Percentiles rank a stretch among this genome's conserved stretches.
Conservation (phyloP, 345 rosid species). For the Citrus medica region DNA sequence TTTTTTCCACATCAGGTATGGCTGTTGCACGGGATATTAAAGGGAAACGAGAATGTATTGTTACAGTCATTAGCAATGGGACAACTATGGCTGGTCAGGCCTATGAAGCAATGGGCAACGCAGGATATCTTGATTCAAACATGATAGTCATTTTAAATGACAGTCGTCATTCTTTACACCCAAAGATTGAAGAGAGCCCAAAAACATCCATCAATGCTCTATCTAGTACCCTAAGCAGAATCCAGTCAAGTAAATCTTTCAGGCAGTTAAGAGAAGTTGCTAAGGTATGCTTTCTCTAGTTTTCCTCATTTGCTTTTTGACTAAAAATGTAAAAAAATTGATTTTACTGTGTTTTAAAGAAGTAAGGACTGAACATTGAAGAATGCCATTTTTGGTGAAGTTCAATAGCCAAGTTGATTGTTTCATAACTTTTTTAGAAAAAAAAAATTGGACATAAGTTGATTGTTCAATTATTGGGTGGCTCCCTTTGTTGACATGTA, state of each 20-base stretch:
- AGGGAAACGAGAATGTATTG: slow-evolving; percentile 73
- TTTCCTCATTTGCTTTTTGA: not conserved
- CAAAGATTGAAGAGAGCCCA: slow-evolving; percentile 63
- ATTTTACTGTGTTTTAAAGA: not conserved
- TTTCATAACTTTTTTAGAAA: no score
- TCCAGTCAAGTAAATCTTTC: slow-evolving; percentile 88
- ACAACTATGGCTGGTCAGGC: slow-evolving; percentile 92
- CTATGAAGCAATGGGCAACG: slow-evolving; percentile 94
- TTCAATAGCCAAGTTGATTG: not conserved
- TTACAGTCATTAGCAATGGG: slow-evolving; percentile 72
- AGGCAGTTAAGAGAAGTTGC: slow-evolving; percentile 82
- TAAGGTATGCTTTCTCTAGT: slow-evolving; percentile 44
- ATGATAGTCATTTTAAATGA: slow-evolving; percentile 92
- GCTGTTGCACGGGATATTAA: slow-evolving; percentile 89
- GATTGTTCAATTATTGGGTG: not conserved
- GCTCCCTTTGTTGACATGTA: not conserved
- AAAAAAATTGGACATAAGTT: not conserved
- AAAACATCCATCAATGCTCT: slow-evolving; percentile 76
- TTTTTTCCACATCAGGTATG: slow-evolving; percentile 52
- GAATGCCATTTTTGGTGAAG: not conserved
- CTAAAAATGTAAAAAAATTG: not conserved
- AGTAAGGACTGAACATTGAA: not conserved
- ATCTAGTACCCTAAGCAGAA: slow-evolving; percentile 77
- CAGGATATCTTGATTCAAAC: slow-evolving; percentile 86
- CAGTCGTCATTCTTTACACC: slow-evolving; percentile 71